Base-by-base conservation (phyloP, 805 yeast species). In the Cyberlindnera euphorbiiphila region DNA sequence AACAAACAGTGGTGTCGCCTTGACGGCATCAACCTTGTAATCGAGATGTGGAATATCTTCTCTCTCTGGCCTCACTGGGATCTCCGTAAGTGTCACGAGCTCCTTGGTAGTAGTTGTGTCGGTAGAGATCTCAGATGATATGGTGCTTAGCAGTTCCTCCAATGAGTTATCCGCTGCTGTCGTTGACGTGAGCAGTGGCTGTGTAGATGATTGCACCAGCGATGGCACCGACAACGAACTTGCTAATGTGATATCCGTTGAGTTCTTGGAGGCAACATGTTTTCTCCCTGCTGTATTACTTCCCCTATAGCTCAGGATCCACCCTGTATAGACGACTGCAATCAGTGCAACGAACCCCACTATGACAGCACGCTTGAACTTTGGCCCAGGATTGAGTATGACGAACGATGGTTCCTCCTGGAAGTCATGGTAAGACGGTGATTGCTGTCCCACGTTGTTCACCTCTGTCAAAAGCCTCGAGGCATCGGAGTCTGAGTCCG, bases 251-350 rank as follows among this genome's bases (percentile, higher is more conserved):
- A n/a, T n/a, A n/a, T n/a, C n/a, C n/a, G n/a, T n/a, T n/a, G n/a
- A n/a, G n/a, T n/a, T n/a, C n/a, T n/a, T n/a, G 11, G 24, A 21
- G 24, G 24, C 8, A 11, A 21, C 24, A 21, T 21, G 24, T 18
- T 7, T 15, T 16, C 32, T 25, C 6, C 36, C 36, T 11, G 13
- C 10, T 5, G 15, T n/a, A 14, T 23, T 29, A 6, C 9, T 3
- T 10, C 42, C 35, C 13, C 46, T 34, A 21, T 45, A 45, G 24
- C 49, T 45, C 23, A 45, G 30, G 21, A 45, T 29, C 40, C 31
- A 29, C 4, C 35, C 44, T 1, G 49, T 39, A 29, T 45, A 45
- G 6, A 37, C 12, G 10, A 45, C 30, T 9, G 37, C 7, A 6
- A 34, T 12, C 25, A 45, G 18, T 7, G 29, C 20, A 2, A 13